Evolutionary conservation across 257 asterid genomes (phyloP), one percentile per base, ranked within the genome.

Genomic region (Galeopsis tetrahit): DNA sequence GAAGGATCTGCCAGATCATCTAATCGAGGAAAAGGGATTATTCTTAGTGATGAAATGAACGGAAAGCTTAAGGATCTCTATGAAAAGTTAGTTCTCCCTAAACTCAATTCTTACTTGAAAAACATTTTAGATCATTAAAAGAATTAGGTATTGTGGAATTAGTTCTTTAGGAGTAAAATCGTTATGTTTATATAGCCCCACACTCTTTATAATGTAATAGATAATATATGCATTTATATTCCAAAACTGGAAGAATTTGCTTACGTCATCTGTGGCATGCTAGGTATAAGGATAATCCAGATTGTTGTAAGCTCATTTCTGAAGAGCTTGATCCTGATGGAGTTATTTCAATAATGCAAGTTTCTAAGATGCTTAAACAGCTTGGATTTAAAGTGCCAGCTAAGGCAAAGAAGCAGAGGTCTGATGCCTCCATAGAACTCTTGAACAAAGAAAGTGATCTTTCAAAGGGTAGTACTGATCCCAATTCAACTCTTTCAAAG

Each of bases 291-390:
- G 90, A 85, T 52, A 62, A 82, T 74, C 80, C 77, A 55, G 80
- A 88, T 58, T 92, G 95, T 75, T 73, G 81, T 71, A 76, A 79
- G 76, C 87, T 89, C 77, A 85, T 92, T 53, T 84, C 88, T 58
- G 83, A 74, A 75, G 88, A 84, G 86, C 90, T 92, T 51, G 87
- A 83, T 74, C 79, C 77, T 70, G 82, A 82, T 81, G 88, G 86
- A 77, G 78, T 60, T 64, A 80, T 89, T 71, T 81, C 91, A 68
- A 74, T 79, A 49, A 21, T 74, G 80, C 89, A 81, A 79, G 78
- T 90, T 80, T 79, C 85, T 68, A 80, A 75, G 77, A 62, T 72
- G 34, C 87, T 92, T 66, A 83, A 82, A 81, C 79, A 82, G 77
- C 88, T 85, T 38, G 92, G 91, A 43, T 78, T 82, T 65, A 79